Evolutionary conservation across 331 rosid species (phyloP), one percentile per base, ranked within the genome.

Genomic region (Malus hybrid): DNA sequence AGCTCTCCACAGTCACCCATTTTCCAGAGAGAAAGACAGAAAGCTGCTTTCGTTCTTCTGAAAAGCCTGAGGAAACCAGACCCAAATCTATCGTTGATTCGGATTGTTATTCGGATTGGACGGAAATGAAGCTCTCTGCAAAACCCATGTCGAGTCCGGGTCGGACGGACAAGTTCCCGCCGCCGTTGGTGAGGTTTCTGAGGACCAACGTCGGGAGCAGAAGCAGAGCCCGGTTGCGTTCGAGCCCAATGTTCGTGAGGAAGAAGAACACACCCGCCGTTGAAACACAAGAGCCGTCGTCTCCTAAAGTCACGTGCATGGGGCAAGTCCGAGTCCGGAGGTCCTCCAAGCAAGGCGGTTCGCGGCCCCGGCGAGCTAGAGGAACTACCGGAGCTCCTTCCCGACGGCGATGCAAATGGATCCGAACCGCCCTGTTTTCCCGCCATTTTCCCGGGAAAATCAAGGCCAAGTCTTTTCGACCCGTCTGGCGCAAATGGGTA

Each of bases 221-320:
- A 73, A 93, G 97, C 89, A 86, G 97, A 78, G 91, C 87, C 6
- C 85, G 93, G 83, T 80, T 87, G 36, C 89, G 85, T 55, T 72
- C 93, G 5, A 91, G 86, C 71, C 84, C 98, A 18, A 82, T 93
- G 82, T 91, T 93, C 61, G 71, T 88, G n/a, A 76, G 88, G 48
- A 91, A 83, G 85, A 93, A 86, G 78, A 89, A 68, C 82, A n/a
- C 48, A 42, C 14, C 83, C 12, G 68, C 88, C 80, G 77, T 82
- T 52, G 96, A 90, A 80, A 90, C 96, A 5, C 95, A 87, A 76
- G 98, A 93, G 81, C 98, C 98, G 1, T 88, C 98, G 56, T 93
- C 98, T 57, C 98, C 97, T 0, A 93, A 93, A 55, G 98, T 93
- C 67, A 93, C 97, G 2, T 93, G 98, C 91, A 93, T 93, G 89